These are phyloP conservation scores for Viola pubescens DNA, from an alignment of 441 rosid species.

Conservation along the genomic window DNA sequence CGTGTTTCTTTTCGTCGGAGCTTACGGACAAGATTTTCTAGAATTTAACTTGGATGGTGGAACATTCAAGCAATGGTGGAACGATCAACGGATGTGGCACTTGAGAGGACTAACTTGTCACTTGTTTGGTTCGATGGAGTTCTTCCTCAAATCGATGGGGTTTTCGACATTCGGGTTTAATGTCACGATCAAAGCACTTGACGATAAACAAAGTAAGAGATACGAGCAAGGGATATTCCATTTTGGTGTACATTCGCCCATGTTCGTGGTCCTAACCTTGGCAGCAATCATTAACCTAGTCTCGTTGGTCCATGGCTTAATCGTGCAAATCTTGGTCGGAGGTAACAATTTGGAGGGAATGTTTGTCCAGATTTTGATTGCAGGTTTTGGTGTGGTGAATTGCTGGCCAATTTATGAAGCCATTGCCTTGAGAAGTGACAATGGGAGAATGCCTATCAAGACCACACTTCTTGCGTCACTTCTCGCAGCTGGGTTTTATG, in stretches of 20 bases:
- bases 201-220: slow-evolving; percentile 40
- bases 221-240: slow-evolving; percentile 51
- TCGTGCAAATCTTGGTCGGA: not conserved
- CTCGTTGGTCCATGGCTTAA: slow-evolving; percentile 29
- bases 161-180: slow-evolving; percentile 35
- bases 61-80: slow-evolving; percentile 53
- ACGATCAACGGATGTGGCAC: slow-evolving; percentile 60
- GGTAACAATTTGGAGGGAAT: slow-evolving; percentile 16
- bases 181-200: slow-evolving; percentile 42
- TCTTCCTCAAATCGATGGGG: slow-evolving; percentile 31
- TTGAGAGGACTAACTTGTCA: slow-evolving; percentile 40
- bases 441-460: slow-evolving; percentile 33
- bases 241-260: slow-evolving; percentile 44
- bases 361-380: slow-evolving; percentile 27
- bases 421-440: slow-evolving; percentile 40
- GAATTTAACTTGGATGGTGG: slow-evolving; percentile 43
- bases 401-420: slow-evolving; percentile 52
- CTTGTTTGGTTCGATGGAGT: slow-evolving; percentile 41
- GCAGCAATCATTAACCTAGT: slow-evolving; percentile 42
- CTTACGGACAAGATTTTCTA: slow-evolving; percentile 39
- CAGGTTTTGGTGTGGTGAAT: slow-evolving; percentile 37
- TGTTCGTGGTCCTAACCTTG: slow-evolving; percentile 37
- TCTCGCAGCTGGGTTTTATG: slow-evolving; percentile 24
- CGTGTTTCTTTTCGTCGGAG: slow-evolving; percentile 48
- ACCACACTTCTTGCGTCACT: slow-evolving; percentile 23